Evolutionary conservation across 164 flowering plant genomes (phyloP).

Genomic region (Sextonia rubra): DNA sequence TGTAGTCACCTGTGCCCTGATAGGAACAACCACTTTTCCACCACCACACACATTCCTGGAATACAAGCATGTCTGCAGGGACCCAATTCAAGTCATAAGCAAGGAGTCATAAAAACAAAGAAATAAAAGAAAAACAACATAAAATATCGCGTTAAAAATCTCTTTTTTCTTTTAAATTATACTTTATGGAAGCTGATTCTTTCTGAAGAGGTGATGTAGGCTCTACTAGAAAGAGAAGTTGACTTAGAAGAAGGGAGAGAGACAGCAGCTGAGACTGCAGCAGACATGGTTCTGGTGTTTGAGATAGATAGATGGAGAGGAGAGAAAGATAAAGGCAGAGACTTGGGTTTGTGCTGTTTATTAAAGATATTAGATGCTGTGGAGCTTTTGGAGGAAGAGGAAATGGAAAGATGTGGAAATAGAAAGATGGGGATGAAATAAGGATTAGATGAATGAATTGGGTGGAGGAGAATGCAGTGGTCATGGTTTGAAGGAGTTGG

Average conservation of each 20-base stretch:
- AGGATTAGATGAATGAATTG: conserved; percentile 9
- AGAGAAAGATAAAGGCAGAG: no score
- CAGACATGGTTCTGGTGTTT: conserved; percentile 41
- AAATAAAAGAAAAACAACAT: not conserved
- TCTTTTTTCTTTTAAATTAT: not conserved
- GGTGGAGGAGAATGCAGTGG: conserved; percentile 23
- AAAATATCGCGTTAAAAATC: not conserved
- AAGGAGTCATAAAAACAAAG: conserved; percentile 9
- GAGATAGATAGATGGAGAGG: conserved; percentile 2
- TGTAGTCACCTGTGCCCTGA: conserved; percentile 88
- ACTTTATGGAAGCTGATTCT: conserved; percentile 70
- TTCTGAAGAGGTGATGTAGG: conserved; percentile 46
- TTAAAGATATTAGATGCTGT: not conserved
- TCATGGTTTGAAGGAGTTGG: conserved; percentile 6
- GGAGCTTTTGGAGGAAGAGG: not conserved
- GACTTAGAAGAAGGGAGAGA: conserved; percentile 74
- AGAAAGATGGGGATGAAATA: not conserved
- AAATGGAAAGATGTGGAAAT: no score
- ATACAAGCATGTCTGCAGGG: conserved; percentile 39
- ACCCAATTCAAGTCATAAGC: not conserved
- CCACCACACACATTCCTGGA: conserved; percentile 42
- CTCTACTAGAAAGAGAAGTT: conserved; percentile 51
- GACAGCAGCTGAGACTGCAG: conserved; percentile 82
- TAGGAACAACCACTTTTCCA: conserved; percentile 40
- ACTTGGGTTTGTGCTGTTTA: not conserved